Evolutionary conservation across 768 basidiomycete species (phyloP).

Genomic region (Clitopilus passeckerianus): DNA sequence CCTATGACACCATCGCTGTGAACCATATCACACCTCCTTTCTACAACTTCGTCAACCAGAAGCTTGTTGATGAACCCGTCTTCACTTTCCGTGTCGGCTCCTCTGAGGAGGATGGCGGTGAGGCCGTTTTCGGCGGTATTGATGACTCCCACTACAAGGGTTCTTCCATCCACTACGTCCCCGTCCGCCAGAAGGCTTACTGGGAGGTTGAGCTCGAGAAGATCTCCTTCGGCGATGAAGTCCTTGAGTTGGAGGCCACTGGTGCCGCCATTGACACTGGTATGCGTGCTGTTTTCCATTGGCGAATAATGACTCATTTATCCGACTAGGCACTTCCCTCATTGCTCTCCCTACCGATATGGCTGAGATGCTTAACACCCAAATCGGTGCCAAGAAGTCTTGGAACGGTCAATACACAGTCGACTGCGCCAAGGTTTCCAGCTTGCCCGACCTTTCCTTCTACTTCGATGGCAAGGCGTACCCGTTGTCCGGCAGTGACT

Average conservation of each 20-base stretch:
- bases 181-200: constrained; percentile 92
- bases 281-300: constrained; percentile 17
- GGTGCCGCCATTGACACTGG: constrained; percentile 92
- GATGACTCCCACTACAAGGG: constrained; percentile 76
- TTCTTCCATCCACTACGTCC: constrained; percentile 71
- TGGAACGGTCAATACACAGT: constrained; percentile 97
- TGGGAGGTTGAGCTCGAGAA: constrained; percentile 97
- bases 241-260: constrained; percentile 87
- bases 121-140: constrained; percentile 89
- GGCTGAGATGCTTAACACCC: constrained; percentile 95
- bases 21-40: constrained; percentile 92
- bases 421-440: constrained; percentile 82
- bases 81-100: constrained; percentile 93
- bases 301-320: constrained; percentile 4
- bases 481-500: constrained; percentile 77
- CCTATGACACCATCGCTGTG: constrained; percentile 92
- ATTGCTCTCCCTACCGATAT: constrained; percentile 93
- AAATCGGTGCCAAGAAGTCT: constrained; percentile 89
- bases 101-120: constrained; percentile 85
- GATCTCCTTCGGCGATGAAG: constrained; percentile 81
- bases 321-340: constrained; percentile 80
- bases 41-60: constrained; percentile 85
- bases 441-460: constrained; percentile 81
- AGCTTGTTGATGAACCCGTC: constrained; percentile 77
- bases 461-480: constrained; percentile 79